Evolutionary conservation across 2,329 filamentous ascomycete genomes (phyloP), one percentile per base, ranked within the genome.

Genomic region (Tolypocladium amazonense): DNA sequence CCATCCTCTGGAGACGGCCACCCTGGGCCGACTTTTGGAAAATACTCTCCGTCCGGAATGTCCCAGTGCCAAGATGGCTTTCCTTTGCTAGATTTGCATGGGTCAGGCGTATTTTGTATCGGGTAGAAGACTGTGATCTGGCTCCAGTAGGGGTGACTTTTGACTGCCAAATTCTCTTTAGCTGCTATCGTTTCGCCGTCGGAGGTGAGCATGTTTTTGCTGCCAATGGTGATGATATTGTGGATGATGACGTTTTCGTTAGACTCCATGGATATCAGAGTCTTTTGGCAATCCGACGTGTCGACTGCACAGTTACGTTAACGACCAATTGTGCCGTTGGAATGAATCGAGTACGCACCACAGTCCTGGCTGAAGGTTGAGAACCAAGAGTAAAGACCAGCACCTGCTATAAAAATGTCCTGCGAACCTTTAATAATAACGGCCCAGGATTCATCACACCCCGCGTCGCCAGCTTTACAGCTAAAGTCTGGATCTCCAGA

Each of bases 201-300:
- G 35, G 63, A 62, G 8, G 67, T 62, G 4, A 62, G 60, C 62
- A 68, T 68, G 57, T 72, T 66, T 58, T 67, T 67, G 33, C 70
- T 64, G 3, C 72, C 70, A 11, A 72, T 72, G 11, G 67, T 69
- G 12, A 73, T 61, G 25, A 73, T 59, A 37, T 72, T 63, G 39
- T 67, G 58, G 52, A 69, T 59, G 7, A 62, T 64, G 23, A 68
- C 59, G 57, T 66, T 65, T 20, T 62, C 47, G 25, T 71, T 71
- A 8, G 60, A 11, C 1, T 68, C 52, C 7, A 70, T 43, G 1
- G 59, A 55, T 37, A 65, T 39, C 20, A 70, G 58, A 0, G 60
- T 60, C 45, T 68, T 65, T 59, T 72, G 69, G 60, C 70, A 72
- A 53, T n/a, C 20, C 33, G 23, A 33, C 7, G 33, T 27, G 25